A percentile compares a stretch with the other conserved stretches of the same genome.
These are phyloP conservation scores for Eleusine indica DNA, from an alignment of 176 grass and related monocot genomes.

Conservation along the genomic window DNA sequence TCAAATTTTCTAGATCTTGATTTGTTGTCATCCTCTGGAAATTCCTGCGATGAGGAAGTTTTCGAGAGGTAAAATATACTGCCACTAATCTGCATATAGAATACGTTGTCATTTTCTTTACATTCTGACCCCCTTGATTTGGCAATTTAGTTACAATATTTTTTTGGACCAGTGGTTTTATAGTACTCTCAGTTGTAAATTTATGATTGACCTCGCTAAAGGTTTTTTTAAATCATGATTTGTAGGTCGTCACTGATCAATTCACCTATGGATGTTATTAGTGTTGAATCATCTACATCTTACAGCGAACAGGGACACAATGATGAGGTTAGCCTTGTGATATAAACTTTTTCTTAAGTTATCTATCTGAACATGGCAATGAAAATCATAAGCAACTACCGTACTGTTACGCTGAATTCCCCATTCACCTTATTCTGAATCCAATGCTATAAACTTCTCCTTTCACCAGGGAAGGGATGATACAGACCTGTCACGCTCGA, in stretches of 20 bases:
- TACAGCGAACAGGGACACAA: slow-evolving; percentile 49
- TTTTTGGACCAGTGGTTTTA: neutral
- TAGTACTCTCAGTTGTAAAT: neutral
- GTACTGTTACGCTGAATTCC: neutral
- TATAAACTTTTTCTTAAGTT: neutral
- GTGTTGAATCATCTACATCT: slow-evolving; percentile 53
- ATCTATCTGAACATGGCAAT: neutral
- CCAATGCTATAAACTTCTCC: slow-evolving; percentile 4
- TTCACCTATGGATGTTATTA: slow-evolving; percentile 65
- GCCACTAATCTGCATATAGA: neutral
- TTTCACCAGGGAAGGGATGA: slow-evolving; percentile 61
- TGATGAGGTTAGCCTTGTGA: slow-evolving; percentile 48
- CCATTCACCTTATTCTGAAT: neutral
- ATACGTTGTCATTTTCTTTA: neutral
- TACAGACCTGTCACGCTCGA: slow-evolving; percentile 31
- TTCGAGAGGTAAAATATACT: slow-evolving; percentile 66
- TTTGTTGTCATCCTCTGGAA: slow-evolving; percentile 84
- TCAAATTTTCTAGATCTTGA: slow-evolving; percentile 97
- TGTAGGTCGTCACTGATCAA: slow-evolving; percentile 73
- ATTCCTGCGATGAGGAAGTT: slow-evolving; percentile 82
- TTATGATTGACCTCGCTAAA: neutral
- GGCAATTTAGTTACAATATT: neutral
- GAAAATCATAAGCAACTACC: neutral
- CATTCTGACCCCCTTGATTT: slow-evolving; percentile 12
- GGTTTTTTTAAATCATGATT: slow-evolving; percentile 36